Conservation (phyloP, 2,329 filamentous ascomycete genomes). For the Incumbomyces lentus region DNA sequence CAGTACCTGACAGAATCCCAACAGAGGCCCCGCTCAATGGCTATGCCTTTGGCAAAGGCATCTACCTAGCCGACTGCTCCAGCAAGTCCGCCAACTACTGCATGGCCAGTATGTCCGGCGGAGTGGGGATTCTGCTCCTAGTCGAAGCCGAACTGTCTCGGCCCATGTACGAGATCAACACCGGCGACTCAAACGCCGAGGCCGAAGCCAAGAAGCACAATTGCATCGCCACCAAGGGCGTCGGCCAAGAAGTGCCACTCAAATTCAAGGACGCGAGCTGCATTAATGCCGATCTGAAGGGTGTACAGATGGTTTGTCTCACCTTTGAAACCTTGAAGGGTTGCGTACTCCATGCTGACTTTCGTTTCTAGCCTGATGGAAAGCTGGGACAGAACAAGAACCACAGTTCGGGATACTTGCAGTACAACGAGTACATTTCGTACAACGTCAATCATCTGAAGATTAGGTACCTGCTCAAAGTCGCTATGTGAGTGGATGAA, state of each 20-base stretch:
- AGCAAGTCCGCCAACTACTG: slow-evolving; percentile 78
- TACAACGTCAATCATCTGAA: slow-evolving; percentile 39
- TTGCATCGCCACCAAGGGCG: slow-evolving; percentile 60
- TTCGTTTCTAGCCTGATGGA: slow-evolving; percentile 5
- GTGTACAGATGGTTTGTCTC: slow-evolving; percentile 48
- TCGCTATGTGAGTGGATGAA: slow-evolving; percentile 25
- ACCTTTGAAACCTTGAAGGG: no score
- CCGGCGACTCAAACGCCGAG: slow-evolving; percentile 52
- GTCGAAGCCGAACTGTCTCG: slow-evolving; percentile 75
- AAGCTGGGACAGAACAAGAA: slow-evolving; percentile 5
- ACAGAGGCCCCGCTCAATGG: slow-evolving; percentile 62
- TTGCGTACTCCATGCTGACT: no score
- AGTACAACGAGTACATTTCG: slow-evolving; percentile 39
- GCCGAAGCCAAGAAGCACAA: slow-evolving; percentile 51
- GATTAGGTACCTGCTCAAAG: slow-evolving; percentile 35
- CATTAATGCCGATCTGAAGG: slow-evolving; percentile 55
- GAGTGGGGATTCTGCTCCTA: slow-evolving; percentile 63
- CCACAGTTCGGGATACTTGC: slow-evolving; percentile 9
- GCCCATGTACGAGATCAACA: slow-evolving; percentile 56
- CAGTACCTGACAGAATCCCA: no score
- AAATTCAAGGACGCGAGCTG: slow-evolving; percentile 66
- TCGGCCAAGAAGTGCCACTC: slow-evolving; percentile 54
- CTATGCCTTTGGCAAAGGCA: slow-evolving; percentile 85
- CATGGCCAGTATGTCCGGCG: slow-evolving; percentile 47
- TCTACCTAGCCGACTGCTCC: slow-evolving; percentile 78